Conservation (phyloP, 306 rosid species). For the Dryas alaskensis region DNA sequence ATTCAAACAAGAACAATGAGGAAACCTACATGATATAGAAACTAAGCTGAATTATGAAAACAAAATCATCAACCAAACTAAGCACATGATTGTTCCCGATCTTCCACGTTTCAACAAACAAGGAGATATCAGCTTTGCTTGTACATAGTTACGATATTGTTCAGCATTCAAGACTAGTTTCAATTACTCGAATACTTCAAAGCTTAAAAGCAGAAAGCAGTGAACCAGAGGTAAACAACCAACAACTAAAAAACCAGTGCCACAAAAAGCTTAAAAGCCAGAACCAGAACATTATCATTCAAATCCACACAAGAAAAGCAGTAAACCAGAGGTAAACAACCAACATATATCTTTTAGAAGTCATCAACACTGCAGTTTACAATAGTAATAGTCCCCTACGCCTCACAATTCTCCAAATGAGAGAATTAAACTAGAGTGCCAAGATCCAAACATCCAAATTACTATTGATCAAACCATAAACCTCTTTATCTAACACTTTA, state of each 20-base stretch:
- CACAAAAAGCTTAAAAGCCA: neutral
- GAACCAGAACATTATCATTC: neutral
- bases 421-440: slow-evolving; percentile 40
- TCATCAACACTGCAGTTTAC: slow-evolving; percentile 5
- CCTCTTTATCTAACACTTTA: slow-evolving; percentile 21
- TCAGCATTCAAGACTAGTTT: neutral
- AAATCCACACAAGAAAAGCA: neutral
- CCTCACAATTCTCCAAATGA: slow-evolving; percentile 42
- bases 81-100: too few relatives aligned
- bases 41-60: too few relatives aligned
- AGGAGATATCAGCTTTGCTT: too few relatives aligned
- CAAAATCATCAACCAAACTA: too few relatives aligned
- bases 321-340: slow-evolving; percentile 35
- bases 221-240: too few relatives aligned
- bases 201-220: too few relatives aligned
- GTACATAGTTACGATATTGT: neutral
- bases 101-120: too few relatives aligned
- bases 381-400: slow-evolving; percentile 4
- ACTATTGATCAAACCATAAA: slow-evolving; percentile 23
- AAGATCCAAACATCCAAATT: slow-evolving; percentile 21
- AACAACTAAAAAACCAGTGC: neutral
- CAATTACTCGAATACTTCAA: neutral
- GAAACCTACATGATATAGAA: too few relatives aligned
- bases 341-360: slow-evolving; percentile 15
- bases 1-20: too few relatives aligned